These are phyloP conservation scores for Magnaporthales sp. DNA, from an alignment of 2,329 filamentous ascomycete genomes.

Conservation along the genomic window DNA sequence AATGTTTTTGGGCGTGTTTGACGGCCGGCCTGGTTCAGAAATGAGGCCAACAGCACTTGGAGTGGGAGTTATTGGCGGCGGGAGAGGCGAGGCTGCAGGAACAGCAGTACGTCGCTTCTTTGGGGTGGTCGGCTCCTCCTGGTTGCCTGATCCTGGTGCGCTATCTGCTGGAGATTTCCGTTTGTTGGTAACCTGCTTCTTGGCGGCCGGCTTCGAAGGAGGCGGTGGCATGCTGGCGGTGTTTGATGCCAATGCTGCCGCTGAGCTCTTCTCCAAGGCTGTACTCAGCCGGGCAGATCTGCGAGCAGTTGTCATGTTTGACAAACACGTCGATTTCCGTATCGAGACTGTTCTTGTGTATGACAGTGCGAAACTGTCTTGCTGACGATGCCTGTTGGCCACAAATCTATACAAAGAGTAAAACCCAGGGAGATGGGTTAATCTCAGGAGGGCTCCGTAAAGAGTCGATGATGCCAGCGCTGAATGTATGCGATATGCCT, in stretches of 20 bases:
- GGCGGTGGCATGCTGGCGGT: constrained; percentile 11
- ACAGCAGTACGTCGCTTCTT: constrained; percentile 21
- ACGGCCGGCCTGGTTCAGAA: constrained; percentile 11
- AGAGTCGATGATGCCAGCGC: neutral
- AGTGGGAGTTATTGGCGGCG: constrained; percentile 36
- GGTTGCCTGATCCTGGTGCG: neutral
- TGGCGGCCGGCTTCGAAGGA: constrained; percentile 3
- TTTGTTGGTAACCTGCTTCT: constrained; percentile 14
- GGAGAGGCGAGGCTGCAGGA: constrained; percentile 15
- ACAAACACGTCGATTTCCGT: neutral
- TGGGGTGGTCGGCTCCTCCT: constrained; percentile 4
- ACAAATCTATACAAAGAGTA: neutral
- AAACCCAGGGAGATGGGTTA: neutral
- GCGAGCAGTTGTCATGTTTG: constrained; percentile 11
- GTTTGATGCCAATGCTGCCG: neutral
- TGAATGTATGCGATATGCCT: neutral
- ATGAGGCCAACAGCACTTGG: constrained; percentile 34
- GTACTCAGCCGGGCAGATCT: constrained; percentile 31
- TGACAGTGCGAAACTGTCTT: neutral
- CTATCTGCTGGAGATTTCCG: constrained; percentile 14
- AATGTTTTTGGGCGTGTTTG: constrained; percentile 29
- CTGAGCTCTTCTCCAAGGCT: constrained; percentile 9
- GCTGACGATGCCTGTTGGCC: neutral
- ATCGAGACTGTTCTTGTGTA: neutral
- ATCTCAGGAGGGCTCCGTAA: neutral